Evolutionary conservation across 1,284 basidiomycete species (phyloP).

Genomic region (Rhodofomes roseus): DNA sequence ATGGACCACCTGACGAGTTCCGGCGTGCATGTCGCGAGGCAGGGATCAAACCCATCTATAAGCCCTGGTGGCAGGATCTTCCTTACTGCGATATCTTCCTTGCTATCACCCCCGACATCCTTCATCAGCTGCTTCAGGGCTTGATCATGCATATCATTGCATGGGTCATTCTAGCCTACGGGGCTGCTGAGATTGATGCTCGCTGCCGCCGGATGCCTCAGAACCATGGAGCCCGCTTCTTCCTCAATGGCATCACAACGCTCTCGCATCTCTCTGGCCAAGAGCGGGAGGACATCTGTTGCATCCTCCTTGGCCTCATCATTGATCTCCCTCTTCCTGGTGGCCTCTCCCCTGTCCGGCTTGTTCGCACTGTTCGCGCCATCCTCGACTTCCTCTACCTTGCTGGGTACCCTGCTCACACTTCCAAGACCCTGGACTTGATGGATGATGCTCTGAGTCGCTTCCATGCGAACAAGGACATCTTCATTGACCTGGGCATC

Average conservation of each 20-base stretch:
- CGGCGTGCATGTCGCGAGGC: background rate
- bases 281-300: conserved; percentile 20
- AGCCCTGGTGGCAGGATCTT: conserved; percentile 35
- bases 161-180: conserved; percentile 23
- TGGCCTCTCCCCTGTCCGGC: conserved; percentile 2
- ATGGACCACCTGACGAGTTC: background rate
- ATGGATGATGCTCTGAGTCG: conserved; percentile 17
- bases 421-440: conserved; percentile 16
- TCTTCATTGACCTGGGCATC: conserved; percentile 24
- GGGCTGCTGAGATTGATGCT: conserved; percentile 31
- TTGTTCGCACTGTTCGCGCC: conserved; percentile 17
- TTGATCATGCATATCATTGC: conserved; percentile 33
- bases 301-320: conserved; percentile 16
- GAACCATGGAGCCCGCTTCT: conserved; percentile 18
- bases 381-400: conserved; percentile 25
- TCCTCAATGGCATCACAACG: too few relatives aligned
- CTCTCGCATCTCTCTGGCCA: background rate
- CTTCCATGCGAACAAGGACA: conserved; percentile 31
- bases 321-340: conserved; percentile 2
- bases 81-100: conserved; percentile 31
- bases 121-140: conserved; percentile 18
- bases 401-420: conserved; percentile 21
- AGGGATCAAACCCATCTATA: conserved; percentile 8
- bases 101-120: conserved; percentile 31
- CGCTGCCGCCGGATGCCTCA: conserved; percentile 27